Conservation (phyloP, 2,329 filamentous ascomycete genomes). For the Fusarium sarcochroum region DNA sequence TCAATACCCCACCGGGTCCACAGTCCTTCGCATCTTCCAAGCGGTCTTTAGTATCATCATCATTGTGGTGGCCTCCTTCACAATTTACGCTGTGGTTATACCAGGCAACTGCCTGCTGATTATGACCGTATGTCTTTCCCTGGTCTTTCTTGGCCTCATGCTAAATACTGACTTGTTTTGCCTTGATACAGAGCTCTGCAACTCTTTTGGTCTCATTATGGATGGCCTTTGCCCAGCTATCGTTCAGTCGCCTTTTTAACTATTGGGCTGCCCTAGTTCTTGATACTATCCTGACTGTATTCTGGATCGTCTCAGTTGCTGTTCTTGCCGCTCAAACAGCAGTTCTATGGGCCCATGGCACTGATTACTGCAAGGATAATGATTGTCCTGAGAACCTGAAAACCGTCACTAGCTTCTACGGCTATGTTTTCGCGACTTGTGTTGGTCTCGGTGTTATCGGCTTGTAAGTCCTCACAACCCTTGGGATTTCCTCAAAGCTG, state of each 20-base stretch:
- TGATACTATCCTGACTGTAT: conserved; percentile 65
- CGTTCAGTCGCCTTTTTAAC: conserved; percentile 62
- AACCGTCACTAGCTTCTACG: conserved; percentile 38
- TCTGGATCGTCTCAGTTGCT: conserved; percentile 65
- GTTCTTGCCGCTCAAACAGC: conserved; percentile 56
- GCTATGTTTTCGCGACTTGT: conserved; percentile 52
- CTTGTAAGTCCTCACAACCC: conserved; percentile 55
- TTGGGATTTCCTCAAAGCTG: fast-evolving
- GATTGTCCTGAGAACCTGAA: conserved; percentile 36
- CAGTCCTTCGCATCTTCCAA: conserved; percentile 61
- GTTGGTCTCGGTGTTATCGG: conserved; percentile 59
- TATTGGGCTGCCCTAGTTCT: conserved; percentile 67
- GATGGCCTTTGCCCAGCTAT: conserved; percentile 60
- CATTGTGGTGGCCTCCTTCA: conserved; percentile 64
- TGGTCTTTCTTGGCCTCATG: fast-evolving
- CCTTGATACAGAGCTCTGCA: conserved; percentile 53
- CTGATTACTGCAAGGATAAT: conserved; percentile 45
- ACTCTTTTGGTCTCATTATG: conserved; percentile 64
- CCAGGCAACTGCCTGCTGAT: conserved; percentile 54
- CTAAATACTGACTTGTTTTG: neutral
- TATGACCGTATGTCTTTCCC: conserved; percentile 54
- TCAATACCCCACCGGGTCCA: conserved; percentile 60
- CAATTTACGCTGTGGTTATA: conserved; percentile 54
- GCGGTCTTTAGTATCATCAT: conserved; percentile 61
- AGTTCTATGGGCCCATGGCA: conserved; percentile 35